Evolutionary conservation across 1,284 basidiomycete species (phyloP).

Genomic region (Tilletia horrida): DNA sequence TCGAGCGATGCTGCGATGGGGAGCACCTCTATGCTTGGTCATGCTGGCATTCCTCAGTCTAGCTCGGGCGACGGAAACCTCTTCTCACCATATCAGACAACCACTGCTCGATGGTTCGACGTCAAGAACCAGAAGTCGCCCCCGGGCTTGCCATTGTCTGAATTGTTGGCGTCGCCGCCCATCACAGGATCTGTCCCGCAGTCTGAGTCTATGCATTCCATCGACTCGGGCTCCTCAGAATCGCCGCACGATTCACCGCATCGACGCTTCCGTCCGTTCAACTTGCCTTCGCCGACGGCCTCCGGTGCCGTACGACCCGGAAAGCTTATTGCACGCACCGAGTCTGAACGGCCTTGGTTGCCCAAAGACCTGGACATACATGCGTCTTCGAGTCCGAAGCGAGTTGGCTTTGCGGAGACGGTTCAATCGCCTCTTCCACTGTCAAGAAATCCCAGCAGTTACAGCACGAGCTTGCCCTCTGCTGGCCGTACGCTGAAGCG

Average conservation of each 20-base stretch:
- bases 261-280: no score
- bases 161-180: neutral
- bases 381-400: no score
- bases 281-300: no score
- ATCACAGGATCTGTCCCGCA: neutral
- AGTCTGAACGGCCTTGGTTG: no score
- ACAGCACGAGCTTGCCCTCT: neutral
- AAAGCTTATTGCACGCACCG: no score
- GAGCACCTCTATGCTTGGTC: neutral
- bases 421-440: neutral
- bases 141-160: neutral
- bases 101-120: neutral
- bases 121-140: neutral
- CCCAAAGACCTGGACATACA: no score
- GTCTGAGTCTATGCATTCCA: neutral
- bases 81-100: neutral
- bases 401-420: neutral
- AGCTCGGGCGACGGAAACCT: neutral
- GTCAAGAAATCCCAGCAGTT: neutral
- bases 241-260: neutral
- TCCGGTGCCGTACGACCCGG: no score
- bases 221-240: neutral
- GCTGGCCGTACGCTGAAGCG: conserved; percentile 23
- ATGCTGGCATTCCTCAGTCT: neutral
- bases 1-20: conserved; percentile 13